These are phyloP conservation scores for Sphaceloma murrayae DNA, from an alignment of 2,329 filamentous ascomycete species.

Conservation along the genomic window DNA sequence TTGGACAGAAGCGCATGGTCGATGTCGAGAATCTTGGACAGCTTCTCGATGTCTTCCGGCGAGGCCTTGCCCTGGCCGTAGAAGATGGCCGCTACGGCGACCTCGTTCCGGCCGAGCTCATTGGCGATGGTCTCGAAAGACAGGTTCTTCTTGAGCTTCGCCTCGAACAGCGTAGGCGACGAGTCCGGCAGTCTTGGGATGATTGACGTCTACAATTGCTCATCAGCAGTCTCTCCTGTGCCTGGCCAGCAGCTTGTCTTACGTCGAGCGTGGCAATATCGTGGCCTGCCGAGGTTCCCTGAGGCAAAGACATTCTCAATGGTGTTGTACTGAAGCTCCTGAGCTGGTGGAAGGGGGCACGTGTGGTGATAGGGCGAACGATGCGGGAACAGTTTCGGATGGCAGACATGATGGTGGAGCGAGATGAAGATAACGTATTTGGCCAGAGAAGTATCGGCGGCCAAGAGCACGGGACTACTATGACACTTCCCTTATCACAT, in stretches of 20 bases:
- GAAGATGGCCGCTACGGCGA: constrained; percentile 79
- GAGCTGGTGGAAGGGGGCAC: constrained; percentile 5
- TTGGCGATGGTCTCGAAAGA: constrained; percentile 71
- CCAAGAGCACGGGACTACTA: constrained; percentile 1
- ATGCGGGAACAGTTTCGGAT: neutral
- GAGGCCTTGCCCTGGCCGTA: constrained; percentile 76
- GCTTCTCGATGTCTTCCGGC: constrained; percentile 56
- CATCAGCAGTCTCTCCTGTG: constrained; percentile 16
- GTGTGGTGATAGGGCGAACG: neutral
- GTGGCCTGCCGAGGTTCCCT: constrained; percentile 22
- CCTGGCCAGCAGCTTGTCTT: constrained; percentile 14
- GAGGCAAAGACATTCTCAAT: constrained; percentile 24
- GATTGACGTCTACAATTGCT: constrained; percentile 49
- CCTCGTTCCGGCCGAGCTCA: constrained; percentile 66
- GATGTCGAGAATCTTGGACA: constrained; percentile 57
- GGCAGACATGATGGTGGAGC: too few relatives aligned
- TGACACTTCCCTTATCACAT: constrained; percentile 5
- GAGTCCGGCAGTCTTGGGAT: constrained; percentile 60
- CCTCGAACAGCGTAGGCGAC: constrained; percentile 65
- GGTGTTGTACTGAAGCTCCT: neutral
- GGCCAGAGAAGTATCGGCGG: neutral
- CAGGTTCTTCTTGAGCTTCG: constrained; percentile 65
- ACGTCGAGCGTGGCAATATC: constrained; percentile 29
- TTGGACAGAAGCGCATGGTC: constrained; percentile 46
- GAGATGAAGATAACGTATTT: too few relatives aligned